Evolutionary conservation across 208 protist species (phyloP).

Genomic region (Trypanosoma rangeli): DNA sequence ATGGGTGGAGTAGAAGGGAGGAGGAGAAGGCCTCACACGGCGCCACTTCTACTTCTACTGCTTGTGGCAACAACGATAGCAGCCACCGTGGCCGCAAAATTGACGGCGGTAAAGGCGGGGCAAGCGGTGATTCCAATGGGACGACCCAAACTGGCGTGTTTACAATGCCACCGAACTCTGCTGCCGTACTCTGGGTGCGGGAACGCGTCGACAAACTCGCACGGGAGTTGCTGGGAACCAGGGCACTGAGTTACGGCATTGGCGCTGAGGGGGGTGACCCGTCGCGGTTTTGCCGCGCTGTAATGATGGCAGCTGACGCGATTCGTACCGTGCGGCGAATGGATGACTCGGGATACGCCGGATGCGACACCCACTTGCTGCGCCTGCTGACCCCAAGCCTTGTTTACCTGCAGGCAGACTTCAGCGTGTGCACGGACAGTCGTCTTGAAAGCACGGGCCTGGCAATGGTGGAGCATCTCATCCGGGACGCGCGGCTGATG

Average conservation of each 20-base stretch:
- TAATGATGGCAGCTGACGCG: conserved; percentile 55
- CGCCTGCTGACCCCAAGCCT: conserved; percentile 69
- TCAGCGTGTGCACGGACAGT: conserved; percentile 47
- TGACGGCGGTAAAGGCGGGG: not conserved
- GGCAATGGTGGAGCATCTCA: conserved; percentile 70
- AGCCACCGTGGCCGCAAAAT: not conserved
- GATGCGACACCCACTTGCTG: conserved; percentile 69
- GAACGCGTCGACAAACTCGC: conserved; percentile 66
- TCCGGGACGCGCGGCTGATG: conserved; percentile 39
- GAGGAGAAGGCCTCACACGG: not conserved
- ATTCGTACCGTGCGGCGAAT: conserved; percentile 58
- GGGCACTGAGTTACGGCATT: conserved; percentile 76
- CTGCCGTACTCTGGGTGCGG: conserved; percentile 78
- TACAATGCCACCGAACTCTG: conserved; percentile 65
- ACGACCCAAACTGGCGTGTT: not conserved
- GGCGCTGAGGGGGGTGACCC: conserved; percentile 78
- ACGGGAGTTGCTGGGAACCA: conserved; percentile 60
- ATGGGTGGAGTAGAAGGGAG: not conserved
- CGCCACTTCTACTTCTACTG: not conserved
- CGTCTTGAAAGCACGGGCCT: conserved; percentile 51
- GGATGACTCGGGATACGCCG: conserved; percentile 53
- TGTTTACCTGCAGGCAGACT: conserved; percentile 69
- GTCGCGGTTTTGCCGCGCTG: conserved; percentile 72
- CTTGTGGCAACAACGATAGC: not conserved
- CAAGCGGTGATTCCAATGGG: not conserved